Base-by-base conservation (phyloP, 2,329 filamentous ascomycete genomes). In the Aspergillus sp. region DNA sequence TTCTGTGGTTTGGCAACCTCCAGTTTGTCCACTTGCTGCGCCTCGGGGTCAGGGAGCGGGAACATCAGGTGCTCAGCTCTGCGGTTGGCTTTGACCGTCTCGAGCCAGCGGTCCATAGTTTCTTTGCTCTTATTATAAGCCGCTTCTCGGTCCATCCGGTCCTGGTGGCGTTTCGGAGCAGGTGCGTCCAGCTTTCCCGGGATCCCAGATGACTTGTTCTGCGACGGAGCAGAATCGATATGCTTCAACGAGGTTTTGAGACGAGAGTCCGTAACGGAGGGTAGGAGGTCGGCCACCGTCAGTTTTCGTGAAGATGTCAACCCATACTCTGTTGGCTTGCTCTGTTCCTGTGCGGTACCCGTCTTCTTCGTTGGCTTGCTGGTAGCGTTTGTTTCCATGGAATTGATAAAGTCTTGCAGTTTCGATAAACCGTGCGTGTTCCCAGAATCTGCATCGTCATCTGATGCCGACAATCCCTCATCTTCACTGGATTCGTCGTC, bases 21-120 rank as follows among this genome's bases (percentile, higher is more conserved):
- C 40, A 76, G 64, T 7, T 73, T 67, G 19, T 81, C 80, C 29
- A 75, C 76, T 45, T 72, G 65, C 44, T 74, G 76, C 26, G 77
- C 81, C 48, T 82, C 80, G 35, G 83, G 84, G 58, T 88, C 84
- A 2, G 84, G 78, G 0, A 97, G 76, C 4, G 93, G 93, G 60
- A 98, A 98, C 19, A 83, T 76, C 8, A 98, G 74, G 65, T 95
- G 88, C 53, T 97, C 93, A 1, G 91, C 90, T 56, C 88, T 80
- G 49, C 93, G 85, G 66, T 96, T 96, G 30, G 88, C 82, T 70
- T 96, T 94, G 60, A 98, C 89, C 0, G 93, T 97, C 50, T 96
- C 91, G 30, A 85, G 85, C 93, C 93, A 98, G 57, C 88, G 82
- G 52, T 87, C 82, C 28, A 98, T 74, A 0, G 89, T 91, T 66